Evolutionary conservation across 2,329 filamentous ascomycete genomes (phyloP).

Genomic region (Diaporthe citri): DNA sequence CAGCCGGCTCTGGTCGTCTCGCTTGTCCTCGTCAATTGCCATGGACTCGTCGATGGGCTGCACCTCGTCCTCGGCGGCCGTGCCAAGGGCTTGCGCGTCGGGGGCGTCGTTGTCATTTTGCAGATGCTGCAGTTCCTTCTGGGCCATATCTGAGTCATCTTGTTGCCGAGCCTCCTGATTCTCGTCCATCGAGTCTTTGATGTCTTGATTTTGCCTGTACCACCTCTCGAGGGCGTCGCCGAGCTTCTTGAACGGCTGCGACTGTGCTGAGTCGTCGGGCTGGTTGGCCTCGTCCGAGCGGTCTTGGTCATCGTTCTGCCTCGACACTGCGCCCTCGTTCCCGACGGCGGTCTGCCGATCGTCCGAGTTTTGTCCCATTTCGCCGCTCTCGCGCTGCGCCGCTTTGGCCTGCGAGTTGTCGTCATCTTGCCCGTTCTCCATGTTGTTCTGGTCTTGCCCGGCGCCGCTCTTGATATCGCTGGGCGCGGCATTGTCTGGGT

Average conservation of each 20-base stretch:
- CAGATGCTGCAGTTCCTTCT: conserved; percentile 93
- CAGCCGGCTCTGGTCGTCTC: conserved; percentile 60
- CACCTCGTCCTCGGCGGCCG: conserved; percentile 88
- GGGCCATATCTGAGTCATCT: conserved; percentile 74
- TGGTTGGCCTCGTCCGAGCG: conserved; percentile 61
- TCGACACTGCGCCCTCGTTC: conserved; percentile 70
- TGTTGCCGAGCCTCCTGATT: conserved; percentile 66
- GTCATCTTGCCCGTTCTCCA: conserved; percentile 64
- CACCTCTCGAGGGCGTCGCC: conserved; percentile 93
- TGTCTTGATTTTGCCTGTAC: conserved; percentile 90
- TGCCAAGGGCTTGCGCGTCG: conserved; percentile 93
- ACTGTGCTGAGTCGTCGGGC: conserved; percentile 56
- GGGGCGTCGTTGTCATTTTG: conserved; percentile 83
- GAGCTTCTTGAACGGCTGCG: conserved; percentile 91
- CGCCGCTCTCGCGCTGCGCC: conserved; percentile 75
- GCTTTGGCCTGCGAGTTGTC: conserved; percentile 71
- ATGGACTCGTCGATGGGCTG: conserved; percentile 89
- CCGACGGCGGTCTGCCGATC: conserved; percentile 73
- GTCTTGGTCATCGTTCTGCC: conserved; percentile 59
- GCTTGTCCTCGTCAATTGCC: conserved; percentile 80
- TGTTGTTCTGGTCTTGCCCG: conserved; percentile 73
- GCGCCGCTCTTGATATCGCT: conserved; percentile 75
- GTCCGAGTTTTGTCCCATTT: conserved; percentile 73
- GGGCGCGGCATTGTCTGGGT: conserved; percentile 72
- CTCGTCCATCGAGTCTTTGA: conserved; percentile 72